A percentile compares a stretch with the other conserved stretches of the same genome.
These are phyloP conservation scores for Penicillium salamii DNA, from an alignment of 495 filamentous ascomycete species.

Conservation along the genomic window DNA sequence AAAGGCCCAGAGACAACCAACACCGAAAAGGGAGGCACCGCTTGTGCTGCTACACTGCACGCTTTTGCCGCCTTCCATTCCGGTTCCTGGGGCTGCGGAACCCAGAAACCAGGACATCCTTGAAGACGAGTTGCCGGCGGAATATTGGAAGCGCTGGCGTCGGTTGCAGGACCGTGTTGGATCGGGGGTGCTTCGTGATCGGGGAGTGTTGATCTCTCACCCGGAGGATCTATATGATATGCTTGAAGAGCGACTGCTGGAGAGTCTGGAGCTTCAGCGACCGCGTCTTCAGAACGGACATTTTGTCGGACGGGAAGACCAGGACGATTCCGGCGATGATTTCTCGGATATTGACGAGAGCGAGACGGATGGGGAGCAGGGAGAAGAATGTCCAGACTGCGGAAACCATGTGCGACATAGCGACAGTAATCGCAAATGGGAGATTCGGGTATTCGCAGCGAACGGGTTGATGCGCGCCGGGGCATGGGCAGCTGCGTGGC, in stretches of 20 bases:
- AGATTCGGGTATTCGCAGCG: constrained; percentile 85
- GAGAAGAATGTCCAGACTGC: constrained; percentile 58
- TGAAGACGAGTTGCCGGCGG: constrained; percentile 53
- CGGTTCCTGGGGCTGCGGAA: constrained; percentile 54
- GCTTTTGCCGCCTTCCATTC: constrained; percentile 68
- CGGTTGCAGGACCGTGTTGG: constrained; percentile 73
- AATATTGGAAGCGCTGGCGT: constrained; percentile 68
- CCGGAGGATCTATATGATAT: constrained; percentile 88
- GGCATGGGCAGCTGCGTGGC: constrained; percentile 92
- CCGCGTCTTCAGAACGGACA: constrained; percentile 80
- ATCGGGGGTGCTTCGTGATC: constrained; percentile 66
- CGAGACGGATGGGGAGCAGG: constrained; percentile 36
- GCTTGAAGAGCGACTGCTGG: constrained; percentile 87
- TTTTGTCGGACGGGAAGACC: constrained; percentile 44
- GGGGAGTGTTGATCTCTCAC: constrained; percentile 84
- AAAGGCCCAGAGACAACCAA: constrained; percentile 47
- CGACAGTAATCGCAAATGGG: constrained; percentile 60
- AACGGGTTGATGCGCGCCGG: constrained; percentile 91
- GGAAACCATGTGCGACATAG: constrained; percentile 51
- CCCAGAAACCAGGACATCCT: constrained; percentile 46
- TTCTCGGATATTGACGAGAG: constrained; percentile 29
- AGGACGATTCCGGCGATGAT: constrained; percentile 36
- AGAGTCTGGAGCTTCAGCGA: constrained; percentile 74
- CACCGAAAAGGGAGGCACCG: constrained; percentile 63
- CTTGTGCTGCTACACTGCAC: constrained; percentile 88